Evolutionary conservation across 2,329 filamentous ascomycete genomes (phyloP), one percentile per base, ranked within the genome.

Genomic region (Bipolaris zeicola): DNA sequence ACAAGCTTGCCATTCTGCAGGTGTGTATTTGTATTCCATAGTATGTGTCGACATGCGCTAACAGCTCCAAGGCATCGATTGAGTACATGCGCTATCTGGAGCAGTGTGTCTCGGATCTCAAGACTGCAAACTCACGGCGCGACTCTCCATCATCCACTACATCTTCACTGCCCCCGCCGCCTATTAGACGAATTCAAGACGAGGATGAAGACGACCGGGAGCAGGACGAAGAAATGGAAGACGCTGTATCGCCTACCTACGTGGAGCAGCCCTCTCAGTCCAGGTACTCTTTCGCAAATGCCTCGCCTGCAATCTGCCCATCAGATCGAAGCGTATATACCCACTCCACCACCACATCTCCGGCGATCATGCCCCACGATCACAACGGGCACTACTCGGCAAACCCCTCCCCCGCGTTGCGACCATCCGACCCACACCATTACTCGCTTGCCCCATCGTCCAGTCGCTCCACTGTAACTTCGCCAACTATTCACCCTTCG

Each of bases 31-130:
- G 10, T 33, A 22, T 8, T 24, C 3, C 5, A 28, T 16, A 10
- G 13, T 33, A 1, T 14, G 3, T 0, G 3, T 10, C 22, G 13
- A 24, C 31, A 5, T 49, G 22, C 37, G 20, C 53, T 60, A 52
- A 60, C 31, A 52, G 4, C 14, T 31, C 7, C 24, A 62, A 96
- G 92, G 94, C 94, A 5, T 95, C 92, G 44, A 98, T 98, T 58
- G 95, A 98, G 68, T 98, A 99, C 68, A 87, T 98, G 62, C 89
- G 91, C 58, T 99, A 99, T 73, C 85, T 99, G 13, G 91, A 98
- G 74, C 89, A 92, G 72, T 98, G 94, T 69, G 87, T 97, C 36
- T 77, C 83, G 31, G 90, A 94, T 69, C 82, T 98, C 52, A 92
- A 96, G 74, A 59, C 60, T 16, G 73, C 72, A 51, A 64, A 67